Base-by-base conservation (phyloP, 2,329 filamentous ascomycete species). In the Penicillium concentricum region DNA sequence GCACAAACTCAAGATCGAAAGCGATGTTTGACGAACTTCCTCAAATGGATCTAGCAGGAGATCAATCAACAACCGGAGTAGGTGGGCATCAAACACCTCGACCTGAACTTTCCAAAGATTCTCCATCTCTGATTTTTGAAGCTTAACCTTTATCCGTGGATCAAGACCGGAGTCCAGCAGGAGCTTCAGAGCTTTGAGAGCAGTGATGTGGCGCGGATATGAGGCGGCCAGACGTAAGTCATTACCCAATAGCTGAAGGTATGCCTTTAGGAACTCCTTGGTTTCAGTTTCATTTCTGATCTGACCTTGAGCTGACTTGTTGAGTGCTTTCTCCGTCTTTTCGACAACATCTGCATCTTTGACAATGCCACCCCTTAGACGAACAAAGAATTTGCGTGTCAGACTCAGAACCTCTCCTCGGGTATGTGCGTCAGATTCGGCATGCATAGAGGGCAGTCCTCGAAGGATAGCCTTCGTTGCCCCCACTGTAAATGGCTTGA, bases 11-110 rank as follows among this genome's bases (percentile, higher is more conserved):
- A 86, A 67, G 6, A 83, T 72, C 15, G 72, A 69, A 15, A 81
- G 72, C 8, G 84, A 76, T 1, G 74, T 76, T 45, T 77, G 85
- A 63, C 93, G 83, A 5, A 97, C 89, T 72, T 99, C 94, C 56
- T 97, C 94, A 67, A 96, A 99, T 0, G 93, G 91, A 66, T 99
- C 90, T 69, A 96, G 80, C 8, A 96, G 75, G 22, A 96, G 82
- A 71, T 96, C 91, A 15, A 92, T 77, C 7, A 97, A 77, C 5
- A 87, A 79, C 46, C 88, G 66, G 38, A 76, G 69, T 39, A 78
- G 62, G 30, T 57, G 68, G 2, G 69, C 57, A 8, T 67, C 61
- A 18, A 82, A 73, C 4, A 85, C 71, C 3, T 76, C 69, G 13
- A 82, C 56, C 20, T 74, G 68, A 56, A 81, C 78, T 4, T 77